Percentiles rank a stretch among this genome's conserved stretches.
phyloP scores from a whole-genome alignment of 768 basidiomycete species.

The Leccinum longicurvipes region DNA sequence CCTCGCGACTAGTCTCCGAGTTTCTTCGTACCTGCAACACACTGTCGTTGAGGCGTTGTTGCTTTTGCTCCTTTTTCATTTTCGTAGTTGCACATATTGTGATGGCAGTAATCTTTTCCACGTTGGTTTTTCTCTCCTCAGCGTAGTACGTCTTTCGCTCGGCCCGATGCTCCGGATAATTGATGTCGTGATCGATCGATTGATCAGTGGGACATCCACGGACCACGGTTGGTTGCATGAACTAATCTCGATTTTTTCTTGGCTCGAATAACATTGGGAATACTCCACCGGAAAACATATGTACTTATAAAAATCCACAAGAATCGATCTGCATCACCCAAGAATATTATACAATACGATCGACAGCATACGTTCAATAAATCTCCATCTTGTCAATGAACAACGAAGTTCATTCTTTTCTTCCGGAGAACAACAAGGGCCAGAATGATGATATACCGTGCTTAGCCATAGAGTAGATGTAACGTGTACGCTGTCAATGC shows the following conservation, averaged over 20 bases:
- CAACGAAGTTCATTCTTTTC: too few relatives aligned
- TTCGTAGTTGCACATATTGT: background rate
- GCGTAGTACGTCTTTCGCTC: background rate
- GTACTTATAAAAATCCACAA: too few relatives aligned
- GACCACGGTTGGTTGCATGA: background rate
- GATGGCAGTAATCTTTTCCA: background rate
- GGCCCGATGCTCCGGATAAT: background rate
- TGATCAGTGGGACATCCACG: background rate
- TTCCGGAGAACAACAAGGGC: background rate
- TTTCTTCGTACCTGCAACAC: background rate
- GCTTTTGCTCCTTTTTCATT: background rate
- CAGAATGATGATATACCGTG: background rate
- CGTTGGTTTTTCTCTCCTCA: background rate
- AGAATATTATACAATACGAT: background rate
- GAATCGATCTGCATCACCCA: background rate
- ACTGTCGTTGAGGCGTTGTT: background rate
- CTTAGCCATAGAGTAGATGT: conserved; percentile 33
- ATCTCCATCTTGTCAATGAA: background rate
- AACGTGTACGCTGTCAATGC: conserved; percentile 37
- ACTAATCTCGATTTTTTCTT: background rate
- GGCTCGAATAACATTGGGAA: background rate
- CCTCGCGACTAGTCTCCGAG: background rate
- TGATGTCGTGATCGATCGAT: background rate
- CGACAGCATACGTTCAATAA: background rate
- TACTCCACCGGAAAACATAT: background rate